phyloP scores from a whole-genome alignment of 2,329 filamentous ascomycete species.

The Alternaria tenuissima region DNA sequence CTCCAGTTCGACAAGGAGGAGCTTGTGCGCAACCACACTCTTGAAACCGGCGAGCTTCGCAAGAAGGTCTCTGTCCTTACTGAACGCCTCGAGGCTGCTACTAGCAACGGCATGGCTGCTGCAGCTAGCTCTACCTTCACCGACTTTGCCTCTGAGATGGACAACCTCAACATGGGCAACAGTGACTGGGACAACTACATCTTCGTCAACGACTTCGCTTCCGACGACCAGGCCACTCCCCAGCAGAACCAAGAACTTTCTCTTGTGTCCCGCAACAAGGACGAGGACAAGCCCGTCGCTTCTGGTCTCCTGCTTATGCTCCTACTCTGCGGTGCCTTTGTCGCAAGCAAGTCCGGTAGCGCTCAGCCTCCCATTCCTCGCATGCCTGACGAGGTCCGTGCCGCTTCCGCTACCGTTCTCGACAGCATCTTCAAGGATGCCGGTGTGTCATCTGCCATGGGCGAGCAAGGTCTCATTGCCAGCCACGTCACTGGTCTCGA shows the following conservation, averaged over 20 bases:
- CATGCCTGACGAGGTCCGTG: conserved; percentile 82
- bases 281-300: conserved; percentile 69
- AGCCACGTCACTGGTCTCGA: conserved; percentile 57
- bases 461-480: conserved; percentile 58
- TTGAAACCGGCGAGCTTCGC: conserved; percentile 88
- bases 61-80: conserved; percentile 89
- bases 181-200: conserved; percentile 82
- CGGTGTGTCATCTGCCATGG: conserved; percentile 61
- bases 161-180: conserved; percentile 80
- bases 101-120: conserved; percentile 54
- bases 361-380: conserved; percentile 76
- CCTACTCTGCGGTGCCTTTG: conserved; percentile 93
- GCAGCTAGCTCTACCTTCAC: conserved; percentile 69
- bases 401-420: conserved; percentile 78
- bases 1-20: conserved; percentile 90
- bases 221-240: conserved; percentile 58
- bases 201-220: conserved; percentile 75
- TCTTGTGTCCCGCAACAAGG: conserved; percentile 54
- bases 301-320: conserved; percentile 91
- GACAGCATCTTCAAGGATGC: conserved; percentile 85
- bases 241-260: conserved; percentile 51
- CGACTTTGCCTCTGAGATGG: conserved; percentile 81
- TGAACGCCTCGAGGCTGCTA: conserved; percentile 71
- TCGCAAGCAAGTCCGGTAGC: conserved; percentile 83
- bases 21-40: conserved; percentile 84